Evolutionary conservation across 2,329 filamentous ascomycete species (phyloP).

Genomic region (Colletotrichum ledebouriae): DNA sequence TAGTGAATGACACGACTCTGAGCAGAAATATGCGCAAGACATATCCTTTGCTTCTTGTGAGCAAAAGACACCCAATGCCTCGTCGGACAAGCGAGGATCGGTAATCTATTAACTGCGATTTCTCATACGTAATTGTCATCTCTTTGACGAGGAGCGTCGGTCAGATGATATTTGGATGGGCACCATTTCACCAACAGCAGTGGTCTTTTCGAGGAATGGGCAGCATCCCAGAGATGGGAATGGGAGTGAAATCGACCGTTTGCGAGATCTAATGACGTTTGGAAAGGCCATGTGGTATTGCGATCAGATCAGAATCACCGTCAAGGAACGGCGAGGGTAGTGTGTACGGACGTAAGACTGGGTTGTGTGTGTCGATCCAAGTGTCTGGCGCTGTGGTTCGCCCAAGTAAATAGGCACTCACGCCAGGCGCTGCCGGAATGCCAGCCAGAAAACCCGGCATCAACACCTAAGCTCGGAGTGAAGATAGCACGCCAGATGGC

Average conservation of each 20-base stretch:
- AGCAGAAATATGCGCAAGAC: neutral
- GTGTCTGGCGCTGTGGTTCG: conserved; percentile 14
- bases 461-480: neutral
- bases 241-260: neutral
- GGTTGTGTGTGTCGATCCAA: conserved; percentile 8
- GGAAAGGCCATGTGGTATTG: conserved; percentile 33
- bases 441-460: neutral
- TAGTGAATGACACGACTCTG: neutral
- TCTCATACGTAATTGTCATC: neutral
- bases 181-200: no score
- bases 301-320: conserved; percentile 17
- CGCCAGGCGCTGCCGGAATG: conserved; percentile 3
- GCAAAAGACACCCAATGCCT: neutral
- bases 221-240: neutral
- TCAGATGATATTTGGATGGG: neutral
- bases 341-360: conserved; percentile 38
- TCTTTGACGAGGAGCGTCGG: neutral
- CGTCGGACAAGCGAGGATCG: neutral
- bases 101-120: neutral
- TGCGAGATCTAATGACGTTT: conserved; percentile 8
- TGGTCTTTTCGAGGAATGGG: no score
- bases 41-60: no score
- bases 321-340: conserved; percentile 27
- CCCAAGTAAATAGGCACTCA: neutral
- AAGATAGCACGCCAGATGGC: no score